phyloP scores from a whole-genome alignment of 2,329 filamentous ascomycete genomes.

The Trichoderma endophyticum region DNA sequence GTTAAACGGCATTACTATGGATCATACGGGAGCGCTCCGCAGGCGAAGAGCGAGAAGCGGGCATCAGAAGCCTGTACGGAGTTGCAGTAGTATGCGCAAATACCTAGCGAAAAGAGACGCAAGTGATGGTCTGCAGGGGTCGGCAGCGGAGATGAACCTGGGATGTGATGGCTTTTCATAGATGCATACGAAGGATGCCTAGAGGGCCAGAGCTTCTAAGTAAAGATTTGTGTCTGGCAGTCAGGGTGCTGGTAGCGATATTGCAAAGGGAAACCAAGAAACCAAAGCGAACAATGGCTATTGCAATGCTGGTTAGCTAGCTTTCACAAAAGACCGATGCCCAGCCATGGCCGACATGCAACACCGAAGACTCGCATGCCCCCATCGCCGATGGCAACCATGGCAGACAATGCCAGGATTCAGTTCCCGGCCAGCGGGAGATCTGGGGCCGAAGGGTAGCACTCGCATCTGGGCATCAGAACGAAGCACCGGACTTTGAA shows the following conservation, averaged over 20 bases:
- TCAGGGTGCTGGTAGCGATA: neutral
- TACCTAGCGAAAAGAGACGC: neutral
- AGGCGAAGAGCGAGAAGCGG: neutral
- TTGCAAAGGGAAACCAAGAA: neutral
- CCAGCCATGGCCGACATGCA: neutral
- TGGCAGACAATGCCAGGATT: neutral
- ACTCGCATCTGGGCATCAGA: neutral
- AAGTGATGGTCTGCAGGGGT: neutral
- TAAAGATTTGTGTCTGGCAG: neutral
- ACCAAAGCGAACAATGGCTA: neutral
- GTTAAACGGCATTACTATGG: neutral
- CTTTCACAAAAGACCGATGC: neutral
- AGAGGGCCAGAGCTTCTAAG: neutral
- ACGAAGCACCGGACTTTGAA: neutral
- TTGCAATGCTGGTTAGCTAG: neutral
- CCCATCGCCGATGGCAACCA: neutral
- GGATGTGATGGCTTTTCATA: neutral
- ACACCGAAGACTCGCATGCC: neutral
- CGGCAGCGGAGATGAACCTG: conserved; percentile 8
- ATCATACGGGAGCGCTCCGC: neutral
- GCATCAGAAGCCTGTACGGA: neutral
- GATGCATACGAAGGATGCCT: conserved; percentile 12
- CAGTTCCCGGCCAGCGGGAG: neutral
- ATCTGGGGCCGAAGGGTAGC: neutral
- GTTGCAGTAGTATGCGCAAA: neutral